Conservation (phyloP, 495 filamentous ascomycete species). For the Darksidea phi region DNA sequence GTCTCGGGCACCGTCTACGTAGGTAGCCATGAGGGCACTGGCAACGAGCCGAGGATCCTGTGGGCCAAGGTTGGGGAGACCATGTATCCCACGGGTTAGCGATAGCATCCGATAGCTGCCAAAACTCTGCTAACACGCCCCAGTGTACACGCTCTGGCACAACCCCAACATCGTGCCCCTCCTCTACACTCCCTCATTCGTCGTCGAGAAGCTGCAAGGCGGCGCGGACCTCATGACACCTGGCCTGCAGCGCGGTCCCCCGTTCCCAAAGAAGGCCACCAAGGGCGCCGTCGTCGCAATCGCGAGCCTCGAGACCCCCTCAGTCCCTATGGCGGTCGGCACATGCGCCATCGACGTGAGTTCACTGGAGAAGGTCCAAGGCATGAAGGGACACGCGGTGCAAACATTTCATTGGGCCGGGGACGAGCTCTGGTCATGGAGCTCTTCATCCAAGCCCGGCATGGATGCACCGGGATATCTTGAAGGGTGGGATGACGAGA, state of each 20-base stretch:
- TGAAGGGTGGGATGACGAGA: conserved; percentile 41
- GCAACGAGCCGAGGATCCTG: conserved; percentile 62
- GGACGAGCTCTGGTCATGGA: conserved; percentile 71
- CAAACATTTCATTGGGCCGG: conserved; percentile 69
- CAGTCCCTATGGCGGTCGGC: conserved; percentile 64
- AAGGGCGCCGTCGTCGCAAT: conserved; percentile 66
- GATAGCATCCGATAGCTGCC: not conserved
- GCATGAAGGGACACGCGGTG: conserved; percentile 67
- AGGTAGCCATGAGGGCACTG: conserved; percentile 51
- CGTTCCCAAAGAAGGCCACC: conserved; percentile 61
- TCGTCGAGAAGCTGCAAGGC: conserved; percentile 61
- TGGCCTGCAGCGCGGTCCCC: conserved; percentile 66
- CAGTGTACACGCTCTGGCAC: conserved; percentile 67
- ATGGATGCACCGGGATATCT: conserved; percentile 38
- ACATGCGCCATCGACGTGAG: conserved; percentile 67
- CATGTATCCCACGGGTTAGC: conserved; percentile 58
- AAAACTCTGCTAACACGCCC: not conserved
- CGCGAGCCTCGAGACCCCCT: conserved; percentile 59
- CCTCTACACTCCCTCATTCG: conserved; percentile 61
- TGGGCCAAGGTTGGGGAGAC: conserved; percentile 69
- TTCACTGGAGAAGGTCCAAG: conserved; percentile 57
- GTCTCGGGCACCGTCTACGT: conserved; percentile 67
- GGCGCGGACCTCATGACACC: conserved; percentile 78
- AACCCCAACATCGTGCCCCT: conserved; percentile 62
- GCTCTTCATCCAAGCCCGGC: conserved; percentile 55